These are phyloP conservation scores for Scutellaria minor DNA, from an alignment of 257 asterid genomes.

Conservation along the genomic window DNA sequence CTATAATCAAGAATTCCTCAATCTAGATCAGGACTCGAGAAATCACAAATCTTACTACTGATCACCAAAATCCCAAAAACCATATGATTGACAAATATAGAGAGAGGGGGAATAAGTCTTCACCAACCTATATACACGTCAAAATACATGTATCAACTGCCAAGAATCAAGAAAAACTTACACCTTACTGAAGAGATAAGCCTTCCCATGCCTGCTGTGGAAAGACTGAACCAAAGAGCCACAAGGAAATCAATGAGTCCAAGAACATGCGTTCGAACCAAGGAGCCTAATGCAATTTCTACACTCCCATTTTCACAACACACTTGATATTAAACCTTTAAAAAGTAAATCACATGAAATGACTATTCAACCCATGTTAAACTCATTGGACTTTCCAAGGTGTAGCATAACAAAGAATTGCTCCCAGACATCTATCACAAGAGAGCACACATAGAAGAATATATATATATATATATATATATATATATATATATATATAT, in stretches of 20 bases:
- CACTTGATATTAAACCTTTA: neutral
- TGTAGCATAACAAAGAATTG: neutral
- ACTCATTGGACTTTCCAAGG: slow-evolving; percentile 4
- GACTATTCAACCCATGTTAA: neutral
- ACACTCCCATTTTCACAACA: slow-evolving; percentile 6
- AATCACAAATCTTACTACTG: neutral
- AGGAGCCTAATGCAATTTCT: slow-evolving; percentile 8
- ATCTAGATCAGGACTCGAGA: slow-evolving; percentile 1
- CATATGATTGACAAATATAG: neutral
- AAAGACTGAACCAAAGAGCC: slow-evolving; percentile 56
- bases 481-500: neutral
- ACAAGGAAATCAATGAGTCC: slow-evolving; percentile 28
- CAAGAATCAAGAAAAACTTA: slow-evolving; percentile 54
- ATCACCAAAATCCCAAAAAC: slow-evolving; percentile 6
- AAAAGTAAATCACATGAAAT: neutral
- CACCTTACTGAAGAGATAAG: slow-evolving; percentile 84
- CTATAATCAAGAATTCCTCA: neutral
- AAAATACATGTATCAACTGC: slow-evolving; percentile 21
- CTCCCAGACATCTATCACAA: neutral
- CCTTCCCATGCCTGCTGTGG: slow-evolving; percentile 73
- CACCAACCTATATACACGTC: slow-evolving; percentile 10
- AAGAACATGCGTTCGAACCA: slow-evolving; percentile 15
- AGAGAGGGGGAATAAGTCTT: neutral
- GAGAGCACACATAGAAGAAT: neutral
- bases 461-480: no score